Percentiles rank a stretch among this genome's conserved stretches.
phyloP scores from a whole-genome alignment of 1,284 basidiomycete genomes.

The Tilletia walkeri region DNA sequence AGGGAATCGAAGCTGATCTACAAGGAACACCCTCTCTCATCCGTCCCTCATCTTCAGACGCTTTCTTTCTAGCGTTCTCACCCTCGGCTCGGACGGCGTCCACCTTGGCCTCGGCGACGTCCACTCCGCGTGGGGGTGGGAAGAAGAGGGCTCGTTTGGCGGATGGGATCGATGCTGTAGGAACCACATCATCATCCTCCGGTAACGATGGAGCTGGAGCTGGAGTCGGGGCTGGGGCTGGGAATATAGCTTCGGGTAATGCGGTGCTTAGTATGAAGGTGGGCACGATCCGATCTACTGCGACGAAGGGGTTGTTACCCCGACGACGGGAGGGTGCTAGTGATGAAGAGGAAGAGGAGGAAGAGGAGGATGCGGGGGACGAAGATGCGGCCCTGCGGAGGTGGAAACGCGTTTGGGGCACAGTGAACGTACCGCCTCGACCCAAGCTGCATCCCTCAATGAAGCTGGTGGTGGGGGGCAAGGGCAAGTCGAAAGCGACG shows the following conservation, averaged over 20 bases:
- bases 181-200: background rate
- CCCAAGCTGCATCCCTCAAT: background rate
- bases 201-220: background rate
- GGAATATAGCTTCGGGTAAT: background rate
- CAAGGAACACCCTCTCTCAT: background rate
- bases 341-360: background rate
- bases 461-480: background rate
- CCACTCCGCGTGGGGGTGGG: background rate
- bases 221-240: background rate
- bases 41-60: conserved; percentile 5
- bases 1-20: no score
- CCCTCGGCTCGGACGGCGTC: background rate
- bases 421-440: background rate
- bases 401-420: conserved; percentile 7
- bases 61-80: background rate
- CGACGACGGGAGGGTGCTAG: background rate
- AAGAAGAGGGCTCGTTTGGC: conserved; percentile 7
- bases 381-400: background rate
- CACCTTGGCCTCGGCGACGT: background rate
- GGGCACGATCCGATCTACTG: background rate
- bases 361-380: background rate
- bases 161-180: background rate
- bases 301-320: background rate
- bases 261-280: background rate
- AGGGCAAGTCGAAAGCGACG: background rate